Base-by-base conservation (phyloP, 2,329 filamentous ascomycete genomes). In the Pseudogymnoascus sp. region DNA sequence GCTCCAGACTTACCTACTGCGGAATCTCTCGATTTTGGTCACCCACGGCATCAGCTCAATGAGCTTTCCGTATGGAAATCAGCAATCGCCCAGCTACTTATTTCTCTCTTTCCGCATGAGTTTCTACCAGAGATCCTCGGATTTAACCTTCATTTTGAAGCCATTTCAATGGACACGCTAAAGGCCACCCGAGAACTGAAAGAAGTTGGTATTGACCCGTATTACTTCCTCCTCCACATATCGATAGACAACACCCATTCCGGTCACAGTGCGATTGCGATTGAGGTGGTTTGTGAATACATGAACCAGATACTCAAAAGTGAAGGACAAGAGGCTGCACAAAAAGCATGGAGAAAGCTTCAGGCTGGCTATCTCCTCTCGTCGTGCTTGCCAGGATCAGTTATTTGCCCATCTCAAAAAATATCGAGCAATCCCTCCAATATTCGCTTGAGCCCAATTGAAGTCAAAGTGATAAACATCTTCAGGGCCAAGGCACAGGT, bases 171-270 rank as follows among this genome's bases (percentile, higher is more conserved):
- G 16, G 74, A 77, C 61, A 72, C 76, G 1, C 66, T 80, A 63
- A 73, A 73, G 47, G 75, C 75, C 0, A 70, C 74, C 4, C 73
- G 76, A 38, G 80, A 82, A 68, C 70, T 81, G 24, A 70, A 69
- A 13, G 79, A 79, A 65, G 63, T 82, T 21, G 69, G 70, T 4
- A 65, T 82, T 7, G 72, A 79, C 62, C 68, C 76, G 0, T 78
- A 78, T 42, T 82, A 81, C 67, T 83, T 81, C 67, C 67, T 76
- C n/a, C 70, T 83, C 3, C 80, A 82, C 68, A 72, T 82, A 42
- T 74, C 77, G 0, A 82, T 82, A 60, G 80, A 82, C 66, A 82
- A 82, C 66, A 72, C 74, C 4, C 72, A 80, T 64, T 78, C 75
- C 0, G 79, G 80, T 0, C 80, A 82, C 67, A 73, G 77, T 11